A percentile compares a stretch with the other conserved stretches of the same genome.
Evolutionary conservation across 495 filamentous ascomycete genomes (phyloP).

Genomic region (Neurospora intermedia): DNA sequence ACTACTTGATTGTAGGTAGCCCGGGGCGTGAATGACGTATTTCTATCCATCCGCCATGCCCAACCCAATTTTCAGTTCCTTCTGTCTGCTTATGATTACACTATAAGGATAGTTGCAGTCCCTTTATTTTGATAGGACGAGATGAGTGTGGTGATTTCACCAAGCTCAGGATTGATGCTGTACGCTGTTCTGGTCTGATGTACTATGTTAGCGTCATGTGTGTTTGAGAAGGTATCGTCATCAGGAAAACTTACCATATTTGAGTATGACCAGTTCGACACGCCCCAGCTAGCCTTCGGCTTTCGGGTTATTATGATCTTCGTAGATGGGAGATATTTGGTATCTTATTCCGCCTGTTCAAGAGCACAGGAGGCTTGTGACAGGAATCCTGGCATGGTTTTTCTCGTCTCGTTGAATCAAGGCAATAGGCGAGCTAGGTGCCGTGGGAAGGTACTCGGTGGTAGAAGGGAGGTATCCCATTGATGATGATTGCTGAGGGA

Average conservation of each 20-base stretch:
- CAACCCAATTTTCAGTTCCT: not conserved
- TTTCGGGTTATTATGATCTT: not conserved
- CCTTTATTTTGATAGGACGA: not conserved
- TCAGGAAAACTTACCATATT: not conserved
- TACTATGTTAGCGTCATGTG: not conserved
- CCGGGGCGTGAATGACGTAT: not conserved
- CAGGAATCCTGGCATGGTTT: not conserved
- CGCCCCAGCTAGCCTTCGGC: not conserved
- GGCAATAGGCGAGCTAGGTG: constrained; percentile 21
- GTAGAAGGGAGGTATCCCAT: constrained; percentile 7
- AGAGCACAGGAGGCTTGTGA: not conserved
- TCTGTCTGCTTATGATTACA: not conserved
- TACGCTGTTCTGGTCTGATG: not conserved
- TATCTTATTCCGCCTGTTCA: not conserved
- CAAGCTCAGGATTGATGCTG: not conserved
- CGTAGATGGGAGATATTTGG: not conserved
- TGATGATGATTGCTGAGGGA: constrained; percentile 1
- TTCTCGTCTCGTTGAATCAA: not conserved
- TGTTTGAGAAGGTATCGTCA: not conserved
- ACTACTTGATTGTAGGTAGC: not conserved
- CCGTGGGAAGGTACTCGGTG: constrained; percentile 19
- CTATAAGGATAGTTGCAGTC: not conserved
- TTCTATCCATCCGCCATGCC: not conserved
- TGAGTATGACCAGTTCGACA: not conserved
- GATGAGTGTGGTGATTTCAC: not conserved